Evolutionary conservation across 805 yeast species (phyloP).

Genomic region (Kluyveromyces starmeri): DNA sequence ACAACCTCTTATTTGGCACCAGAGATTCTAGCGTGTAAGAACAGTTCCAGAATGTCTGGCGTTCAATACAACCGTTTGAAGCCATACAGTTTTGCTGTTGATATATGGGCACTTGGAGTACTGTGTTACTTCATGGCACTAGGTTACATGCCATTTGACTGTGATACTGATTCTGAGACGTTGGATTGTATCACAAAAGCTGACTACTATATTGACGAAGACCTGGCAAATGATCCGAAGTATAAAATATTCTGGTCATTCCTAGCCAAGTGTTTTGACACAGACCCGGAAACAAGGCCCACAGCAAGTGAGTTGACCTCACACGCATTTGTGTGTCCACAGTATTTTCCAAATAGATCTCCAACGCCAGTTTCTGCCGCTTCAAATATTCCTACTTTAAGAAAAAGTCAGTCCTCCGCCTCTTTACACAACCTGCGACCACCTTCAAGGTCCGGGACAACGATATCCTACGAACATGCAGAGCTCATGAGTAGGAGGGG

Average conservation of each 20-base stretch:
- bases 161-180: conserved; percentile 63
- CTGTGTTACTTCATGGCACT: conserved; percentile 59
- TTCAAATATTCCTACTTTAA: conserved; percentile 6
- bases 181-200: conserved; percentile 48
- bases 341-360: conserved; percentile 13
- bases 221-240: conserved; percentile 45
- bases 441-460: conserved; percentile 16
- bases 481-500: background rate
- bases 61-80: conserved; percentile 11
- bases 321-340: conserved; percentile 34
- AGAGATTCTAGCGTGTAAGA: conserved; percentile 42
- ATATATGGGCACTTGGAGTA: conserved; percentile 73
- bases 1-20: conserved; percentile 74
- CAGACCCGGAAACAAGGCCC: conserved; percentile 38
- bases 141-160: conserved; percentile 73
- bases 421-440: conserved; percentile 17
- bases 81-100: conserved; percentile 52
- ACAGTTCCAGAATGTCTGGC: conserved; percentile 17
- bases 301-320: conserved; percentile 36
- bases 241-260: conserved; percentile 46
- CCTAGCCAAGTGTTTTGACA: conserved; percentile 42
- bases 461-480: conserved; percentile 1
- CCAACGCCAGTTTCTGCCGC: conserved; percentile 3
- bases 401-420: conserved; percentile 16
- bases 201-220: conserved; percentile 58